Evolutionary conservation across 306 rosid species (phyloP), one percentile per base, ranked within the genome.

Genomic region (Dalbergia oliveri): DNA sequence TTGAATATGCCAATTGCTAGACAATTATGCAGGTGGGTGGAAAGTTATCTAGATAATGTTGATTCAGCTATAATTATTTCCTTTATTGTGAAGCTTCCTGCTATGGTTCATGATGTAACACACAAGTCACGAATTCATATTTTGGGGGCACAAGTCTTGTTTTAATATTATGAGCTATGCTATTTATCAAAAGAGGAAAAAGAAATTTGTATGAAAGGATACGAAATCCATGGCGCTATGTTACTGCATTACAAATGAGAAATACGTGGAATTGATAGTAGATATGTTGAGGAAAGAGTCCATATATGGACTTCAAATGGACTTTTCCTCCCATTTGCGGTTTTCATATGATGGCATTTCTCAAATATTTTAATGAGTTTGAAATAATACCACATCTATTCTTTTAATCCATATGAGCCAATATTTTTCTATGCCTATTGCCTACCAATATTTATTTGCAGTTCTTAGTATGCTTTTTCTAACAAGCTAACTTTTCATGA

Each of bases 401-500:
- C 19, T 37, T 65, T 14, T 37, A 63, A n/a, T n/a, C 62, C 8
- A 60, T 43, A 44, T 23, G 23, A 43, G 33, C 34, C 34, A 39
- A 41, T 50, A 68, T 57, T 60, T 82, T 39, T 75, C 60, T 50
- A 15, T 66, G 33, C 8, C 18, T 50, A 50, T 1, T 66, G 33
- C 8, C 18, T 50, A 50, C 2, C 7, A 50, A 4, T 50, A 4
- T 50, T 50, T 50, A 14, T 50, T 8, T 12, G 57, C 16, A 4
- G 9, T 9, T 19, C 34, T 19, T 58, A 8, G 63, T 58, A 58
- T 58, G 10, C 33, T 53, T 61, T 49, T 13, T 44, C 62, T 31
- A 5, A 31, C 18, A 9, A 72, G 39, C 34, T 14, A 62, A 26
- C 33, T 65, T 77, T 54, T 69, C 5, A 69, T 82, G 69, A 69